Conservation (phyloP, 805 yeast species). For the Kodamaea lidongshanica region DNA sequence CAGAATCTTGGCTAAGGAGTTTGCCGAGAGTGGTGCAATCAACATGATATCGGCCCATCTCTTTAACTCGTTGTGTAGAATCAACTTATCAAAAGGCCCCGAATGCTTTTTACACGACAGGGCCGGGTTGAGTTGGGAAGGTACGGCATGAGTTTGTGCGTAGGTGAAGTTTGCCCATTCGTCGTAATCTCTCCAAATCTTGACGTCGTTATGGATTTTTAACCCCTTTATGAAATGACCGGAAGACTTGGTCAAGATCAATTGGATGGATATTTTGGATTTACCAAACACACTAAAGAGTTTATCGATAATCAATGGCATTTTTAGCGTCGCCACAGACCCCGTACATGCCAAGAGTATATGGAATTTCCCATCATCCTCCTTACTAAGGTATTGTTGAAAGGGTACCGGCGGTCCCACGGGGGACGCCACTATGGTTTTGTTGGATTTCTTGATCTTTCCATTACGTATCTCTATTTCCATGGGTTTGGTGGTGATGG, state of each 20-base stretch:
- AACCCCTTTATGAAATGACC: constrained; percentile 61
- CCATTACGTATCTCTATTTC: too few species aligned
- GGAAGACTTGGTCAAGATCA: constrained; percentile 80
- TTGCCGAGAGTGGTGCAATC: constrained; percentile 42
- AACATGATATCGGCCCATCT: constrained; percentile 45
- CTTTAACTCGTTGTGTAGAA: constrained; percentile 39
- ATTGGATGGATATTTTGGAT: constrained; percentile 67
- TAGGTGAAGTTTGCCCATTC: constrained; percentile 64
- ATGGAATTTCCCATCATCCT: constrained; percentile 83
- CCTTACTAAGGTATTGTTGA: constrained; percentile 59
- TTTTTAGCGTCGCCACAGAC: constrained; percentile 91
- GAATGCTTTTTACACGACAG: constrained; percentile 18
- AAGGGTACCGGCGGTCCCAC: constrained; percentile 68
- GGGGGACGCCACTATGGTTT: constrained; percentile 52
- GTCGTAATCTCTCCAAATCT: constrained; percentile 88
- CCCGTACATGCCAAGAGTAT: constrained; percentile 91
- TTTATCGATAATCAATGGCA: constrained; percentile 83
- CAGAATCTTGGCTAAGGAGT: constrained; percentile 38
- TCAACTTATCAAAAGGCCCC: constrained; percentile 31
- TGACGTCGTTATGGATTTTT: constrained; percentile 58
- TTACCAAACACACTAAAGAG: constrained; percentile 72
- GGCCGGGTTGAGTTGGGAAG: constrained; percentile 6
- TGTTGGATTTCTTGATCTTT: constrained; percentile 34
- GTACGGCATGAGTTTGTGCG: constrained; percentile 14
- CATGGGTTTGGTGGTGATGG: constrained; percentile 20